Conservation (phyloP, 768 basidiomycete genomes). For the Termitomyces sp. region DNA sequence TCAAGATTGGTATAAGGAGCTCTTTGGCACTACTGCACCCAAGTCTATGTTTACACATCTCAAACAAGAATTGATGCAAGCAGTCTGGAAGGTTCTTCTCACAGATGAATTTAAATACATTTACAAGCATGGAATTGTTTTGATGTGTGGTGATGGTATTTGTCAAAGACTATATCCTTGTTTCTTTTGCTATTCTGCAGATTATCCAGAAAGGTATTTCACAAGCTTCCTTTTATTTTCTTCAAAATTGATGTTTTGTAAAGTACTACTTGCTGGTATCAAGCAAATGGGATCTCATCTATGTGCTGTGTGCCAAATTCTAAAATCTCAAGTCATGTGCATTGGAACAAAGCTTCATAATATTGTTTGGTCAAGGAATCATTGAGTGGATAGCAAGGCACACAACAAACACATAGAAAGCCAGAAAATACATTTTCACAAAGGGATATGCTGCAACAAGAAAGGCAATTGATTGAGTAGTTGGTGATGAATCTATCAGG, state of each 20-base stretch:
- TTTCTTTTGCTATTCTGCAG: not conserved
- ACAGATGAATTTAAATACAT: not conserved
- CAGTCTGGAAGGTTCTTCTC: not conserved
- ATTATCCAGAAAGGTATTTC: not conserved
- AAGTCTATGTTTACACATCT: not conserved
- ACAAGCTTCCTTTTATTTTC: not conserved
- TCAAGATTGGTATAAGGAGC: not conserved
- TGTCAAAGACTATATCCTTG: not conserved
- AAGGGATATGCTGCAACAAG: not conserved
- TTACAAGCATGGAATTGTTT: not conserved
- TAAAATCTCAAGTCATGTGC: not conserved
- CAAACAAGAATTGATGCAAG: not conserved
- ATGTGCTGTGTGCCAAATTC: not conserved
- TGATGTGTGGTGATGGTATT: conserved; percentile 2
- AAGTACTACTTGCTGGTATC: not conserved
- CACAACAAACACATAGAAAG: not conserved
- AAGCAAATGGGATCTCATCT: not conserved
- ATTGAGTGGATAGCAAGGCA: not conserved
- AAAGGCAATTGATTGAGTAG: not conserved
- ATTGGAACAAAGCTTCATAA: not conserved
- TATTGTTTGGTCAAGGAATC: not conserved
- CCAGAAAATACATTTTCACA: not conserved
- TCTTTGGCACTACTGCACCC: not conserved
- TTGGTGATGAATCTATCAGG: not conserved
- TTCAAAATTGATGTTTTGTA: not conserved